Base-by-base conservation (phyloP, 345 rosid genomes). In the Cochlearia excelsa region DNA sequence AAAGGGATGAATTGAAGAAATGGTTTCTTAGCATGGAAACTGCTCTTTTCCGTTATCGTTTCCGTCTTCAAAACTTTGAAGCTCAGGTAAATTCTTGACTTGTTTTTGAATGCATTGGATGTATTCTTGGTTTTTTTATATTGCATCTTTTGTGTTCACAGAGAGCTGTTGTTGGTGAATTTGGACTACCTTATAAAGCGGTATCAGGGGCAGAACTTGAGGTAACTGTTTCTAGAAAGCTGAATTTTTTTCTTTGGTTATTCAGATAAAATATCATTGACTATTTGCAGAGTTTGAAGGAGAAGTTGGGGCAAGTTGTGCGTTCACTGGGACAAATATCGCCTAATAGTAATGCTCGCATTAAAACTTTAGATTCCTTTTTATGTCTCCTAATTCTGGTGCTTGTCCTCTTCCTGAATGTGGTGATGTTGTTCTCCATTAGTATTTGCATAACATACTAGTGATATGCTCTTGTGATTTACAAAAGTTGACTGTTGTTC, bases 11-110 rank as follows among this genome's bases (percentile, higher is more conserved):
- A 27, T 58, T 93, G 55, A 82, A 95, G 74, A 93, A 85, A 69
- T 85, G 91, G 97, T 85, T 93, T 78, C 88, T 93, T 48, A 81
- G 86, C 38, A 85, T 76, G 84, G 97, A 93, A 80, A 83, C 91
- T 51, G 57, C 86, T 6, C 85, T 93, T 42, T 93, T 89, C 57
- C 86, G 94, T 3, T 68, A 85, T 59, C 72, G 94, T 4, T 93
- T 89, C 70, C 69, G 58, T 53, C 7, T 0, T 40, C 4, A 55
- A 63, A 33, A 33, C 34, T 11, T 68, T 8, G 90, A 89, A 68
- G 80, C 73, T 62, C 85, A 80, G 94, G 99, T 93, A 57, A 16
- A 16, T 58, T 45, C 29, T 7, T 61, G 33, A n/a, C 51, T 26
- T 53, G 42, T 7, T 11, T 64, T 44, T 9, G 5, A 38, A 7